phyloP scores from a whole-genome alignment of 306 rosid genomes.

The Prunus mira region DNA sequence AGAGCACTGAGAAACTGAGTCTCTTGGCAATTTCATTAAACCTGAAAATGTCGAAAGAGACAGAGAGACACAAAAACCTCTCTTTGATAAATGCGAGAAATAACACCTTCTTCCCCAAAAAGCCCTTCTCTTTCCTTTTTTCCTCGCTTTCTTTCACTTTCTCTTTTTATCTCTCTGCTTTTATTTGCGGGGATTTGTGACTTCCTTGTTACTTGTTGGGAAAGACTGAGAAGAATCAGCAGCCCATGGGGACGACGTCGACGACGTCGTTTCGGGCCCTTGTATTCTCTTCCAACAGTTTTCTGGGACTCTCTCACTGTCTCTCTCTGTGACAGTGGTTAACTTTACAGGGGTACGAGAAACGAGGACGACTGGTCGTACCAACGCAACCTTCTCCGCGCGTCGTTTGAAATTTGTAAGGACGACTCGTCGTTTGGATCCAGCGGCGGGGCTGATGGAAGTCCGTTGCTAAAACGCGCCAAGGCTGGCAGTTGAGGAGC shows the following conservation, averaged over 20 bases:
- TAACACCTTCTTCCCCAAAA: constrained; percentile 8
- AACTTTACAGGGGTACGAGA: constrained; percentile 18
- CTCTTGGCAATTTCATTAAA: constrained; percentile 33
- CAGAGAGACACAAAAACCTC: constrained; percentile 21
- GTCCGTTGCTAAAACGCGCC: background rate
- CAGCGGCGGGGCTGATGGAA: background rate
- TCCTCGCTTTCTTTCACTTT: background rate
- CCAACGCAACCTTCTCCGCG: background rate
- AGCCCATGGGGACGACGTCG: background rate
- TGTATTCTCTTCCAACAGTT: background rate
- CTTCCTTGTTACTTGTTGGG: background rate
- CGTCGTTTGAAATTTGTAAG: background rate
- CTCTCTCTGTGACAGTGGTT: background rate
- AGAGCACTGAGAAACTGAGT: too few relatives aligned
- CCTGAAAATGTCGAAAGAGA: constrained; percentile 28
- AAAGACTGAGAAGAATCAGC: background rate
- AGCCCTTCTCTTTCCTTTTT: background rate
- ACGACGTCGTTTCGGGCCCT: constrained; percentile 7
- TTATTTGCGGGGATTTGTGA: background rate
- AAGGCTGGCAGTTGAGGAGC: background rate
- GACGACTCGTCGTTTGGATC: background rate
- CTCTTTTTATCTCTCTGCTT: background rate
- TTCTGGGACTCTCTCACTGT: background rate
- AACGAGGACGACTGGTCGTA: background rate
- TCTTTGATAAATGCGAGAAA: constrained; percentile 40